phyloP scores from a whole-genome alignment of 1,284 basidiomycete genomes.

The Cerrena zonata region DNA sequence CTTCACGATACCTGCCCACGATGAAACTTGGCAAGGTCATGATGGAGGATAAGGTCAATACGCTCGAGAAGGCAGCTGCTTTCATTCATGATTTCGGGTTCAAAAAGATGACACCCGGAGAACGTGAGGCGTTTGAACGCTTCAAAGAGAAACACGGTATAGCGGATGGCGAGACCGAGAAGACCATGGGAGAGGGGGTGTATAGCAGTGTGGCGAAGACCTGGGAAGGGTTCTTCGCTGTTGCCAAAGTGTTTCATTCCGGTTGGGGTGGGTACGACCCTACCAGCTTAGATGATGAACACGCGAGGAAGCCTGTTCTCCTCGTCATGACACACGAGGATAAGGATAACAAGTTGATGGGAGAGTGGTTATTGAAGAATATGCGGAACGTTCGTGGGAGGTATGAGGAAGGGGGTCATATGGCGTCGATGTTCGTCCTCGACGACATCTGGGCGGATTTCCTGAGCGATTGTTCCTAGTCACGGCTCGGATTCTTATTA shows the following conservation, averaged over 20 bases:
- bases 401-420: conserved; percentile 42
- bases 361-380: conserved; percentile 38
- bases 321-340: conserved; percentile 39
- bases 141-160: conserved; percentile 38
- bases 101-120: conserved; percentile 37
- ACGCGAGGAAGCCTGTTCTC: conserved; percentile 39
- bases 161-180: conserved; percentile 24
- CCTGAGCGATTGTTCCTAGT: conserved; percentile 1
- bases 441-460: conserved; percentile 44
- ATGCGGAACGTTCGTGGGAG: conserved; percentile 37
- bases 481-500: too few relatives aligned
- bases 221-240: conserved; percentile 39
- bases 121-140: conserved; percentile 32
- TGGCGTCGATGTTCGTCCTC: conserved; percentile 37
- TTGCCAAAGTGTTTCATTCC: conserved; percentile 39
- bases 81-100: conserved; percentile 36
- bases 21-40: conserved; percentile 27
- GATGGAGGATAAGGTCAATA: conserved; percentile 33
- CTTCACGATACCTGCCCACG: conserved; percentile 35
- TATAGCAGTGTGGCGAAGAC: conserved; percentile 42
- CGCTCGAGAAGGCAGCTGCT: conserved; percentile 35
- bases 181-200: conserved; percentile 36
- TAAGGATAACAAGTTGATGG: conserved; percentile 35
- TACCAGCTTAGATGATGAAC: conserved; percentile 37
- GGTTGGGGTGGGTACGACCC: conserved; percentile 50